These are phyloP conservation scores for Craterostigma plantagineum DNA, from an alignment of 257 asterid genomes.

Conservation along the genomic window DNA sequence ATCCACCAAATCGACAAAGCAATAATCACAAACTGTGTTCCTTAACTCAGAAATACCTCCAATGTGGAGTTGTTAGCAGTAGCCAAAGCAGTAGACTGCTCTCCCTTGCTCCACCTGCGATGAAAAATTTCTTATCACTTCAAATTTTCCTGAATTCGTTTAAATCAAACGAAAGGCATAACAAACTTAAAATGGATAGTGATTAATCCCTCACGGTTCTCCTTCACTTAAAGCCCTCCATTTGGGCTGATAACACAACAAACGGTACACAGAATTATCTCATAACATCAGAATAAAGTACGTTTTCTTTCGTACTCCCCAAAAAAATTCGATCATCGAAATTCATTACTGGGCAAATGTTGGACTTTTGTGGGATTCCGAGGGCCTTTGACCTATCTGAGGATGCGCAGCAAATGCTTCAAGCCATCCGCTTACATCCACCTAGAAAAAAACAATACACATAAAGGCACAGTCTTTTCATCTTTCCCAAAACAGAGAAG, in stretches of 20 bases:
- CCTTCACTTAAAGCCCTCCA: no score
- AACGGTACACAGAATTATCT: no score
- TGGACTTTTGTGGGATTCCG: slow-evolving; percentile 27
- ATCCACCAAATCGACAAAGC: not conserved
- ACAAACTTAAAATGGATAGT: not conserved
- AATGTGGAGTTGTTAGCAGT: slow-evolving; percentile 59
- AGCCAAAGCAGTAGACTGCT: slow-evolving; percentile 81
- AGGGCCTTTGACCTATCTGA: slow-evolving; percentile 51
- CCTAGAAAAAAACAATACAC: slow-evolving; percentile 26
- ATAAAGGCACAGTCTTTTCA: no score
- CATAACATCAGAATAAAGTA: no score
- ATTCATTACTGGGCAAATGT: slow-evolving; percentile 51
- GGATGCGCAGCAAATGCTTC: slow-evolving; percentile 96
- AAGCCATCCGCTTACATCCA: slow-evolving; percentile 88
- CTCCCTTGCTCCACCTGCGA: slow-evolving; percentile 92
- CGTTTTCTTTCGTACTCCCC: no score
- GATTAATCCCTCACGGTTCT: no score
- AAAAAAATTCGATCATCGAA: not conserved
- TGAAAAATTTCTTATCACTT: slow-evolving; percentile 3
- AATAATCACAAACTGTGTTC: not conserved
- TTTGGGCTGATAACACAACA: no score
- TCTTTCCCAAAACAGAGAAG: no score
- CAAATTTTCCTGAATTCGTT: not conserved
- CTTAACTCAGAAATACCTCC: slow-evolving; percentile 29
- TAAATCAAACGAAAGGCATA: not conserved